A percentile compares a stretch with the other conserved stretches of the same genome.
Evolutionary conservation across 2,329 filamentous ascomycete genomes (phyloP).

Genomic region (Fusarium napiforme): DNA sequence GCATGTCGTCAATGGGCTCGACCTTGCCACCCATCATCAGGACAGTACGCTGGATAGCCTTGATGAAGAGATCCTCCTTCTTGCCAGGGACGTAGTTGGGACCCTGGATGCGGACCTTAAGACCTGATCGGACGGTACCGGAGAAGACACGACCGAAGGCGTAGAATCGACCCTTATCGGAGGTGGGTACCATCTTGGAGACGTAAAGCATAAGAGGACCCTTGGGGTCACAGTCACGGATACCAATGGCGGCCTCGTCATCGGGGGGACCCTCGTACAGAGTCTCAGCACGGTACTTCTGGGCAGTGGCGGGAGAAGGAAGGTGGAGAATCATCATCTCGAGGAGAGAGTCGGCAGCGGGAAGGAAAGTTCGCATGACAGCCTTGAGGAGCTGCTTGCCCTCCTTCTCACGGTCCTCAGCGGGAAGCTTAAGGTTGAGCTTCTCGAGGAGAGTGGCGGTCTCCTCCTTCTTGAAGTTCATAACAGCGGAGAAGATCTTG

Average conservation of each 20-base stretch:
- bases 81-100: conserved; percentile 98
- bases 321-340: conserved; percentile 99
- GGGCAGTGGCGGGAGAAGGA: conserved; percentile 93
- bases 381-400: conserved; percentile 98
- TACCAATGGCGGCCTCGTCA: conserved; percentile 92
- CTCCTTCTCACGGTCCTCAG: conserved; percentile 91
- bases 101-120: conserved; percentile 99
- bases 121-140: conserved; percentile 95
- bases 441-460: conserved; percentile 85
- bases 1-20: conserved; percentile 98
- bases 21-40: conserved; percentile 99
- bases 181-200: conserved; percentile 99
- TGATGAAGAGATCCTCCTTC: conserved; percentile 99
- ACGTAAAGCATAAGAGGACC: conserved; percentile 99
- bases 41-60: conserved; percentile 99
- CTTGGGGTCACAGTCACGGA: conserved; percentile 98
- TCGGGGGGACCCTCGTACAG: conserved; percentile 97
- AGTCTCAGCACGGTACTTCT: conserved; percentile 98
- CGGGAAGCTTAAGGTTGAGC: conserved; percentile 90
- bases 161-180: conserved; percentile 99
- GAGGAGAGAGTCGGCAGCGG: conserved; percentile 95
- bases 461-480: conserved; percentile 99
- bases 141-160: conserved; percentile 99
- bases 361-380: conserved; percentile 98
- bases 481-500: conserved; percentile 96